A percentile compares a stretch with the other conserved stretches of the same genome.
Evolutionary conservation across 352 stramenopile genomes (phyloP).

Genomic region (Blastocystis sp.): DNA sequence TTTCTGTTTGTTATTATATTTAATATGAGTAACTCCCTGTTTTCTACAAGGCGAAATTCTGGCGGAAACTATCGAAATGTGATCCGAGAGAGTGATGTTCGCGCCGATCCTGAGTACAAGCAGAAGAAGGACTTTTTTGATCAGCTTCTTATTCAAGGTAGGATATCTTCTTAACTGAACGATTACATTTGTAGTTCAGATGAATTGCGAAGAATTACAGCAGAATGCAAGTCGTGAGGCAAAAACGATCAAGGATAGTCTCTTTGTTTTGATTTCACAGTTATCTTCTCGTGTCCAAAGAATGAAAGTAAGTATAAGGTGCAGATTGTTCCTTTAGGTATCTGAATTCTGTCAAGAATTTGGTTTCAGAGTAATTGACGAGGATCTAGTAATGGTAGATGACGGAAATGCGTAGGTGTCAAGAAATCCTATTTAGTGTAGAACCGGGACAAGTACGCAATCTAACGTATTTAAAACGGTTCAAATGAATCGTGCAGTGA

Average conservation of each 20-base stretch:
- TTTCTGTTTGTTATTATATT: no score
- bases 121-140: slow-evolving; percentile 60
- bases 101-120: slow-evolving; percentile 38
- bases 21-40: not conserved
- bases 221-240: slow-evolving; percentile 33
- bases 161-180: not conserved
- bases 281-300: slow-evolving; percentile 34
- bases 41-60: not conserved
- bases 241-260: slow-evolving; percentile 9
- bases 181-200: slow-evolving; percentile 2
- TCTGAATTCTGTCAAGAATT: slow-evolving; percentile 54
- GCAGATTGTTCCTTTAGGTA: not conserved
- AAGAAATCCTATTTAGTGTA: not conserved
- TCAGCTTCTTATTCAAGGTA: slow-evolving; percentile 19
- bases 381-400: slow-evolving; percentile 8
- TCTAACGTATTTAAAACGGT: slow-evolving; percentile 30
- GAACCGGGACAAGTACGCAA: not conserved
- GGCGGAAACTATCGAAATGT: not conserved
- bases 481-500: not conserved
- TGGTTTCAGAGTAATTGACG: slow-evolving; percentile 33
- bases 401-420: not conserved
- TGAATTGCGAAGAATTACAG: slow-evolving; percentile 32
- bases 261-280: slow-evolving; percentile 33
- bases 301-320: not conserved
- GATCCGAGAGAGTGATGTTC: not conserved